Conservation (phyloP, 2,329 filamentous ascomycete genomes). For the Acrocalymma vagum region DNA sequence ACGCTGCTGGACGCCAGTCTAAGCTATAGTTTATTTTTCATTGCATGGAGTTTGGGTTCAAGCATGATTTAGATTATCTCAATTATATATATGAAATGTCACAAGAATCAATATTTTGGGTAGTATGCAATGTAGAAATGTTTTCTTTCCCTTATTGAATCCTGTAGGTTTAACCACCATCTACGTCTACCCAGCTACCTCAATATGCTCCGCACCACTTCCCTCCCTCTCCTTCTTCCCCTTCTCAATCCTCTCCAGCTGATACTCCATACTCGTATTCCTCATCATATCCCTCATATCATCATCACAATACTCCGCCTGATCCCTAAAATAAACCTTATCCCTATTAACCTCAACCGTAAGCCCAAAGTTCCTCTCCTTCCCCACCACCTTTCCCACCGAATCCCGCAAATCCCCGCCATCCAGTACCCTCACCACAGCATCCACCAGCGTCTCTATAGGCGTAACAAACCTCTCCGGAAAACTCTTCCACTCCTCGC, state of each 20-base stretch:
- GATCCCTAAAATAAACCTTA: slow-evolving; percentile 37
- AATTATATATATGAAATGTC: too few species aligned
- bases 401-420: slow-evolving; percentile 36
- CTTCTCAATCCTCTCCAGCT: slow-evolving; percentile 35
- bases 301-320: slow-evolving; percentile 27
- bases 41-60: too few species aligned
- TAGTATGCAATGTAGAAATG: too few species aligned
- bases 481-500: slow-evolving; percentile 44
- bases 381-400: slow-evolving; percentile 27
- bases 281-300: slow-evolving; percentile 41
- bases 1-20: slow-evolving; percentile 32
- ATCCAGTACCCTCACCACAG: slow-evolving; percentile 40
- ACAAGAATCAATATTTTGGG: too few species aligned
- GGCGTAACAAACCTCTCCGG: slow-evolving; percentile 45
- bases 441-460: slow-evolving; percentile 34
- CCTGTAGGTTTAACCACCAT: too few species aligned
- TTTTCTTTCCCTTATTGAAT: too few species aligned
- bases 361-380: slow-evolving; percentile 30
- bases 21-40: slow-evolving; percentile 25
- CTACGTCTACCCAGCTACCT: too few species aligned
- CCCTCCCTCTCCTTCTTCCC: slow-evolving; percentile 16
- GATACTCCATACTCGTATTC: slow-evolving; percentile 36
- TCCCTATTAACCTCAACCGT: slow-evolving; percentile 38
- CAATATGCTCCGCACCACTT: slow-evolving; percentile 8
- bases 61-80: too few species aligned